Conservation (phyloP, 208 protist species). For the Trichomonas vaginalis region DNA sequence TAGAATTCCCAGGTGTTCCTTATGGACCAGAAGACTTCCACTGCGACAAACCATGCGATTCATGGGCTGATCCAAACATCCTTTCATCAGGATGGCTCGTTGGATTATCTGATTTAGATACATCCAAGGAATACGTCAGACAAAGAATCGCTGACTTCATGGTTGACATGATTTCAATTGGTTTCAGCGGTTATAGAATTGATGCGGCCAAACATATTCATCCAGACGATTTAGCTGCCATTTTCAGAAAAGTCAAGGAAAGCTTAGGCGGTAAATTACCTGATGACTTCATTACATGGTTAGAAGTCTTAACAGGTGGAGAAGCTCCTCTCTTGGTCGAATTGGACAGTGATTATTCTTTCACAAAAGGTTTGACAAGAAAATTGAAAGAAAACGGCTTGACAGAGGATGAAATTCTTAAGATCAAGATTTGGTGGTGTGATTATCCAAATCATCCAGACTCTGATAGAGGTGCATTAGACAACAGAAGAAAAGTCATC, state of each 20-base stretch:
- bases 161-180: slow-evolving; percentile 34
- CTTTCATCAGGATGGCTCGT: slow-evolving; percentile 47
- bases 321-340: slow-evolving; percentile 41
- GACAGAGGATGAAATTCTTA: slow-evolving; percentile 36
- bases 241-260: slow-evolving; percentile 40
- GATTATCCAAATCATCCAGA: slow-evolving; percentile 42
- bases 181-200: slow-evolving; percentile 38
- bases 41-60: slow-evolving; percentile 46
- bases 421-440: slow-evolving; percentile 51
- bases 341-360: slow-evolving; percentile 38
- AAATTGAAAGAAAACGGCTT: slow-evolving; percentile 34
- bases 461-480: neutral
- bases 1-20: slow-evolving; percentile 45
- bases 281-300: slow-evolving; percentile 43
- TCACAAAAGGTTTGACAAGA: slow-evolving; percentile 23
- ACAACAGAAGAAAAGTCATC: slow-evolving; percentile 32
- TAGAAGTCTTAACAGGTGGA: slow-evolving; percentile 47
- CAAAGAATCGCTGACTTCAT: slow-evolving; percentile 50
- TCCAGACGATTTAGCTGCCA: slow-evolving; percentile 40
- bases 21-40: slow-evolving; percentile 50
- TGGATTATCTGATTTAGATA: slow-evolving; percentile 47
- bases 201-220: slow-evolving; percentile 52
- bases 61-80: slow-evolving; percentile 44
- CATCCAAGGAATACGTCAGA: slow-evolving; percentile 43
- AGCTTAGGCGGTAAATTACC: slow-evolving; percentile 44